Percentiles rank a stretch among this genome's conserved stretches.
These are phyloP conservation scores for Botrytis elliptica DNA, from an alignment of 2,329 filamentous ascomycete species.

Conservation along the genomic window DNA sequence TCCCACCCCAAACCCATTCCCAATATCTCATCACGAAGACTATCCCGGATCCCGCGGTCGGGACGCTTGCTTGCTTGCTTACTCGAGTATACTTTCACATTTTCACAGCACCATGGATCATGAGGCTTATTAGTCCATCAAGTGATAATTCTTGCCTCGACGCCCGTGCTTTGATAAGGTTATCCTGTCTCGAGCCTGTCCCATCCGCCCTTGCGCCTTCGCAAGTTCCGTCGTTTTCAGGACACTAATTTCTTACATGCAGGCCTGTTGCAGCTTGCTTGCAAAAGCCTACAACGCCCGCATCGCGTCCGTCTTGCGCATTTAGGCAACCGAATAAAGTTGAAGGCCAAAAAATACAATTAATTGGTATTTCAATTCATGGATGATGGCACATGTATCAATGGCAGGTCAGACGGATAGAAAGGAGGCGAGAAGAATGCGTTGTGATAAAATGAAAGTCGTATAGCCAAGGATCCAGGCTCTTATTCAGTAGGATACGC, in stretches of 20 bases:
- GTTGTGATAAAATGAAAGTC: not conserved
- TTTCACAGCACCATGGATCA: not conserved
- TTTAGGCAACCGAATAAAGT: conserved; percentile 10
- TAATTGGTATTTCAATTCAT: not conserved
- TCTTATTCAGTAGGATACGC: not conserved
- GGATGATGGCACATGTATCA: not conserved
- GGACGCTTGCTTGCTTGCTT: not conserved
- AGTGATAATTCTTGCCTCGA: not conserved
- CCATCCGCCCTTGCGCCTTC: conserved; percentile 1
- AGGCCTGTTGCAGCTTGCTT: conserved; percentile 2
- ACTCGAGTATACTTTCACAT: conserved; percentile 1
- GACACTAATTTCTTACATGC: conserved; percentile 15
- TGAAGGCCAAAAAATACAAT: not conserved
- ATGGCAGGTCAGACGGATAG: not conserved
- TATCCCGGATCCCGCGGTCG: not conserved
- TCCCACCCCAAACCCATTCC: not conserved
- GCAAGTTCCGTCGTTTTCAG: conserved; percentile 3
- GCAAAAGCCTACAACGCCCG: not conserved
- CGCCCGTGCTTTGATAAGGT: conserved; percentile 2
- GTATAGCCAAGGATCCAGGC: not conserved
- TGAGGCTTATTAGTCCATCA: conserved; percentile 13
- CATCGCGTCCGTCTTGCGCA: not conserved
- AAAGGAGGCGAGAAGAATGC: not conserved
- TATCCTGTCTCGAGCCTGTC: too few relatives aligned
- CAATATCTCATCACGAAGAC: not conserved